Evolutionary conservation across 108 stramenopile species (phyloP), one percentile per base, ranked within the genome.

Genomic region (Nitzschia putrida): DNA sequence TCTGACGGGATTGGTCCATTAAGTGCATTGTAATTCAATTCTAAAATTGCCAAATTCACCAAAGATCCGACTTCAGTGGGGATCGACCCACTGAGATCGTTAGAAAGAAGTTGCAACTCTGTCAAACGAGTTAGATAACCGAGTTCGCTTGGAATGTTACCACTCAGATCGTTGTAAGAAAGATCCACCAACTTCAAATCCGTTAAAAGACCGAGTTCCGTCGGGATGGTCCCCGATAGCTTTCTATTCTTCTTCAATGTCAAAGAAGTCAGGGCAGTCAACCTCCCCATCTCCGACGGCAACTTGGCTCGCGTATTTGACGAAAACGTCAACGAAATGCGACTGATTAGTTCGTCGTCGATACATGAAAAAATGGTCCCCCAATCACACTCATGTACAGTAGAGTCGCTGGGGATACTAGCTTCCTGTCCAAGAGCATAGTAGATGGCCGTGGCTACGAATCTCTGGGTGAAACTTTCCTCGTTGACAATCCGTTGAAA

Each of bases 161-260:
- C 72, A 57, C 20, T 73, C 38, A 73, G 24, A 0, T 69, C 61
- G 64, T 80, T 82, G 0, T n/a, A 4, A 71, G 12, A n/a, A 20
- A 71, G 47, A 14, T n/a, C n/a, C 8, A 53, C 18, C 13, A 12
- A 2, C 18, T 1, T 50, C 49, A 50, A 50, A 2, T 3, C 51
- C 7, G 47, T 71, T 65, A 82, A 65, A 8, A 71, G 41, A 12
- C 81, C 84, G 38, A 85, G 37, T 40, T 80, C 80, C 3, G 34
- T 57, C 26, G 84, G 84, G 10, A 84, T 22, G n/a, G 80, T 70
- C 12, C 80, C 83, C 7, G 25, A 45, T 20, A 69, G 21, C 12
- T 11, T 4, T 3, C 4, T 51, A 34, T 34, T 34, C 29, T 4
- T 4, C 4, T 3, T 4, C 29, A 34, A 34, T 34, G 1, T 4